Percentiles rank a stretch among this genome's conserved stretches.
Conservation (phyloP, 371 early-diverging fungal genomes). For the Mortierella sp. region DNA sequence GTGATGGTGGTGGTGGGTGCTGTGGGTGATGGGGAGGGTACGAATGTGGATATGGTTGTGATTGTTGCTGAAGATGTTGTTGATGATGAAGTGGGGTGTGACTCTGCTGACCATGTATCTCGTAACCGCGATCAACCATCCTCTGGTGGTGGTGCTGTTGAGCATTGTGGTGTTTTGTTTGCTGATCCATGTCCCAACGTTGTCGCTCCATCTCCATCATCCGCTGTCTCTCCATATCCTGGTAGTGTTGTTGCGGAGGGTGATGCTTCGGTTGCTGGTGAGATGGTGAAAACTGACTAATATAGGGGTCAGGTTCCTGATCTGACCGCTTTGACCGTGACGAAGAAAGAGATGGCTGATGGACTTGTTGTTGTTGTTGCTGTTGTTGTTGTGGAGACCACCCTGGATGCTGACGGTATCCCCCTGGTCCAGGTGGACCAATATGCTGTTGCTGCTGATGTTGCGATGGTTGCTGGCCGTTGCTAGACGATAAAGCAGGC, state of each 20-base stretch:
- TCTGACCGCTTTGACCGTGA: conserved; percentile 17
- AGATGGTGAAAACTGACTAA: conserved; percentile 1
- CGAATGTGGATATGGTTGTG: too few relatives aligned
- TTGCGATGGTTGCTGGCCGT: background rate
- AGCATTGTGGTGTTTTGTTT: conserved; percentile 7
- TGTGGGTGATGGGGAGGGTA: background rate
- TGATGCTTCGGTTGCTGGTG: background rate
- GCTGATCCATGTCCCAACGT: conserved; percentile 32
- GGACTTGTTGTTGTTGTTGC: conserved; percentile 8
- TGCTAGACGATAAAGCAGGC: conserved; percentile 2
- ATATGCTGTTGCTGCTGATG: conserved; percentile 12
- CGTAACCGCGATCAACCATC: background rate
- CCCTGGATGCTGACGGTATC: conserved; percentile 5
- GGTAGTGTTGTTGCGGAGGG: conserved; percentile 4
- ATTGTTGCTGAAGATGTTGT: background rate
- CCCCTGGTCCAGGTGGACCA: background rate
- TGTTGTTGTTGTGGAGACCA: conserved; percentile 9
- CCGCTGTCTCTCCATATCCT: conserved; percentile 18
- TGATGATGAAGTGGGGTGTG: background rate
- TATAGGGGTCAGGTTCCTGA: conserved; percentile 11
- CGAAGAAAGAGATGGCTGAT: background rate
- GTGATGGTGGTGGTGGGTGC: conserved; percentile 3
- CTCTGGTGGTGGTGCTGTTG: background rate
- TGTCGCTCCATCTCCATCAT: background rate
- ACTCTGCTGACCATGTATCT: background rate